Conservation (phyloP, 2,329 filamentous ascomycete species). For the Ceratocystis diversiconidia region DNA sequence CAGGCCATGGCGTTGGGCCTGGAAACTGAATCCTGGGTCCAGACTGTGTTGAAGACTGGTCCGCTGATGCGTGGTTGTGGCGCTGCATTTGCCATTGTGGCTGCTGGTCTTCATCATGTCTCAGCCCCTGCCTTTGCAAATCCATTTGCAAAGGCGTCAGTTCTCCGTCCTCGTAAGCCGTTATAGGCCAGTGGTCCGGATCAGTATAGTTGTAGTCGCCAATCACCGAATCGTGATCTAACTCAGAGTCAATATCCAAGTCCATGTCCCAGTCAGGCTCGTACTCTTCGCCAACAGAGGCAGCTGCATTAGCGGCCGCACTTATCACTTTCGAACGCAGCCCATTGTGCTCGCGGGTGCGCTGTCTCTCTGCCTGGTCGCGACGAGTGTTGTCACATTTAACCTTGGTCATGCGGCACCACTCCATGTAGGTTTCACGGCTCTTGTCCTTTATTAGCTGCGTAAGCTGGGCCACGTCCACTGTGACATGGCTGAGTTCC, state of each 20-base stretch:
- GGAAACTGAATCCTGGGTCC: neutral
- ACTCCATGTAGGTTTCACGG: constrained; percentile 10
- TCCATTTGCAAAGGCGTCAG: constrained; percentile 1
- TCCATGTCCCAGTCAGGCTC: neutral
- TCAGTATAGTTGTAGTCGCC: constrained; percentile 10
- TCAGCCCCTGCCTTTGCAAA: neutral
- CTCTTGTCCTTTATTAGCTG: constrained; percentile 10
- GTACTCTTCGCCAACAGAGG: neutral
- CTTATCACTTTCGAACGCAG: neutral
- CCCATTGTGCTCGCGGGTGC: constrained; percentile 6
- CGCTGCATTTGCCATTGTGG: neutral
- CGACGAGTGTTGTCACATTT: neutral
- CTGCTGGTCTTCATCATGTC: neutral
- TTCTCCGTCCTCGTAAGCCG: constrained; percentile 9
- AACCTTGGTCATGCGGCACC: constrained; percentile 9
- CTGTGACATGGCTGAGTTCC: neutral
- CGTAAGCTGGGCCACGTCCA: constrained; percentile 10
- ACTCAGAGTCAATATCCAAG: neutral
- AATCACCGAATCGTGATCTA: neutral
- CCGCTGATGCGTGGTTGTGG: neutral
- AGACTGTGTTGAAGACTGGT: neutral
- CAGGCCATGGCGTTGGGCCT: too few species aligned
- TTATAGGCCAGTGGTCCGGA: constrained; percentile 10
- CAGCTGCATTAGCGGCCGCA: neutral
- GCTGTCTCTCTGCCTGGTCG: constrained; percentile 6